Conservation (phyloP, 1,139 yeast species). For the Kodamaea sp. region DNA sequence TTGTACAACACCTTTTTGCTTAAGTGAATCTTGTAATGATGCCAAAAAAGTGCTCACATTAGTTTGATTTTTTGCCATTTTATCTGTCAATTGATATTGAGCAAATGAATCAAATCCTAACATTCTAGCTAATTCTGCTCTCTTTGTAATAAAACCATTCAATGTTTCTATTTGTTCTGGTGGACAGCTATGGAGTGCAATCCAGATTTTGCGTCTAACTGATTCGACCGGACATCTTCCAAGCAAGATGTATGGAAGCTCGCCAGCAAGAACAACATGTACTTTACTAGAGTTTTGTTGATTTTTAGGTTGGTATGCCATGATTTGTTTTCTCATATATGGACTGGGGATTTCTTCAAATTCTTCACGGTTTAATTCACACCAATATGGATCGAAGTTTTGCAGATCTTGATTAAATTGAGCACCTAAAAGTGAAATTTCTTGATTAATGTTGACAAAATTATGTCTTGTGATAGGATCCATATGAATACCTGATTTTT, state of each 20-base stretch:
- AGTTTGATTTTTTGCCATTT: conserved; percentile 83
- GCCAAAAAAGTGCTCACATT: conserved; percentile 69
- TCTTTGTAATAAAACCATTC: conserved; percentile 54
- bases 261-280: conserved; percentile 66
- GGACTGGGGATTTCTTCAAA: conserved; percentile 27
- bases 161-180: conserved; percentile 58
- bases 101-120: conserved; percentile 73
- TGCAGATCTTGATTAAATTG: conserved; percentile 62
- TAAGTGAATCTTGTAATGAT: conserved; percentile 46
- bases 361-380: conserved; percentile 31
- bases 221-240: conserved; percentile 54
- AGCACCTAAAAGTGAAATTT: conserved; percentile 80
- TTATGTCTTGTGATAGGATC: conserved; percentile 60
- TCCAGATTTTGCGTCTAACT: conserved; percentile 70
- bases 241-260: conserved; percentile 63
- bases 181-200: conserved; percentile 59
- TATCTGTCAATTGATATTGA: conserved; percentile 79
- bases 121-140: conserved; percentile 71
- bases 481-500: conserved; percentile 86
- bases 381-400: conserved; percentile 39
- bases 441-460: conserved; percentile 77
- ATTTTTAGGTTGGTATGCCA: conserved; percentile 22
- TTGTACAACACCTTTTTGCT: conserved; percentile 48
- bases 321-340: conserved; percentile 25
- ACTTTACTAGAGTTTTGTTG: conserved; percentile 15